Base-by-base conservation (phyloP, 257 asterid species). In the Anisodus tanguticus region DNA sequence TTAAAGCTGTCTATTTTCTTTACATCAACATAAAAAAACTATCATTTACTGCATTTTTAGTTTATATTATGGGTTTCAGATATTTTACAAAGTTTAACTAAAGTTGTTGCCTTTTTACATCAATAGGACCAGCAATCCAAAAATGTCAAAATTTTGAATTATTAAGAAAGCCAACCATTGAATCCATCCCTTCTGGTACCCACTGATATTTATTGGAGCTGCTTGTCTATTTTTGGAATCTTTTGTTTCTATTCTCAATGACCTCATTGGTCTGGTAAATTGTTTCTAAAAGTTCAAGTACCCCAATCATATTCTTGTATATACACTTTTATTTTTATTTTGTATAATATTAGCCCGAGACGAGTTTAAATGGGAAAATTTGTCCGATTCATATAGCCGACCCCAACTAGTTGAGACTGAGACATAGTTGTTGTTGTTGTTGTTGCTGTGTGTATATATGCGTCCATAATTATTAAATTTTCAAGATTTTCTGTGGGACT, bases 31-130 rank as follows among this genome's bases (percentile, higher is more conserved):
- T 80, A 83, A 77, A 81, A 84, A 66, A 85, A 35, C 79, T 85
- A 81, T 87, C 87, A 85, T 88, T 90, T 85, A 83, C 84, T 87
- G 86, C 83, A 76, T 72, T 84, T 82, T 82, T 64, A 64, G 88
- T 90, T 92, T 90, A 86, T 89, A 41, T 41, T 59, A 59, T 59
- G 90, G 84, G 80, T 87, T 85, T 87, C 91, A 90, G 93, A 92
- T 93, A 88, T 92, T 94, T 94, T 85, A 88, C 88, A 87, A 88
- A 87, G 84, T 87, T 87, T 71, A 66, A 90, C 84, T 39, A 58
- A 17, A 60, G 70, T 60, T 71, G 84, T 81, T 85, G 62, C 64
- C 85, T 83, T 84, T 88, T 86, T 87, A 87, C 89, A 79, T 91
- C 89, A 84, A 67, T 85, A 87, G 83, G 89, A 85, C 84, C 88